Base-by-base conservation (phyloP, 306 rosid species). In the Castanea crenata region DNA sequence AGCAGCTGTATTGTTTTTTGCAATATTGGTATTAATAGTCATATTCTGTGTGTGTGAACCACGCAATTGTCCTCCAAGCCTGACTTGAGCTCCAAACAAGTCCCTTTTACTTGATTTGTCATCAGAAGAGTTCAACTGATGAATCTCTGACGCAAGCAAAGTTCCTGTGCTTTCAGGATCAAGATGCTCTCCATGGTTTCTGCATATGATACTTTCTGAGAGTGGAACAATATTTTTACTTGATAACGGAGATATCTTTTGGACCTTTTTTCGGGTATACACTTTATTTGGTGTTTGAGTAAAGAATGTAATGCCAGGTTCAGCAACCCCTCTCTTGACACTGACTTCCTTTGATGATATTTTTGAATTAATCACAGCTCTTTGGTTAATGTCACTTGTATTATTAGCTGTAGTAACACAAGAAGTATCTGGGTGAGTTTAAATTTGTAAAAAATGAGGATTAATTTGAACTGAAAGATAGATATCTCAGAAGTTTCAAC, bases 201-300 rank as follows among this genome's bases (percentile, higher is more conserved):
- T 80, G 74, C 71, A 76, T 64, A 58, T 34, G 61, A 73, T 73
- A 58, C 74, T 85, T 83, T 89, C 86, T 68, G 68, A 19, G 75
- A 84, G 62, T 20, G 80, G 83, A 38, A 59, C 34, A 35, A 44
- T 75, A 77, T 75, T 20, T 3, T 79, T 84, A 80, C 73, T 85
- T 71, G 85, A 78, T 57, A 65, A 70, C 41, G 59, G 81, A 59
- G 75, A 70, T 77, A 74, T 58, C 18, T 76, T 80, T 58, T 52
- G 81, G 72, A 71, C 73, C 82, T 86, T 92, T 84, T 72, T 90
- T 78, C 93, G 85, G 74, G 83, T 73, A 88, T 90, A 92, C 74
- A 89, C 90, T 27, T 79, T 55, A 3, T 59, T 86, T 71, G 88
- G 86, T 55, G 29, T 79, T 75, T 81, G 87, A 74, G 83, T 77